A percentile compares a stretch with the other conserved stretches of the same genome.
These are phyloP conservation scores for Kurtzmaniella quercitrusa DNA, from an alignment of 1,139 yeast genomes.

Conservation along the genomic window DNA sequence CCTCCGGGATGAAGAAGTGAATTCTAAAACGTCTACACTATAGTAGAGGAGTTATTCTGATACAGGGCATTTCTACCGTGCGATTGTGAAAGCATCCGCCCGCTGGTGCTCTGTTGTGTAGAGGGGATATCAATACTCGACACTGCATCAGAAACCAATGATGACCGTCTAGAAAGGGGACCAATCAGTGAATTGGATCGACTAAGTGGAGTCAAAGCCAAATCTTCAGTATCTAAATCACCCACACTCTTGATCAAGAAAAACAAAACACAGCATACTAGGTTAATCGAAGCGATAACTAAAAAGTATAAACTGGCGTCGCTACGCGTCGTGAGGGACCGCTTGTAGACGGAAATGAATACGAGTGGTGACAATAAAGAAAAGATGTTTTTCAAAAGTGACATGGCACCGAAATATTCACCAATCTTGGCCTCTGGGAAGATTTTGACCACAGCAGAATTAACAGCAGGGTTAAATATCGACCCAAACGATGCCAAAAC, in stretches of 20 bases:
- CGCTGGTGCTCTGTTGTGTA: neutral
- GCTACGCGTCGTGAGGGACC: conserved; percentile 4
- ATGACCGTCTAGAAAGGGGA: neutral
- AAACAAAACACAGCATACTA: neutral
- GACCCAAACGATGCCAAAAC: conserved; percentile 48
- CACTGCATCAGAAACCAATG: neutral
- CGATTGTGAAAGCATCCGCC: neutral
- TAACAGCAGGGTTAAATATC: conserved; percentile 28
- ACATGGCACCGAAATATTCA: conserved; percentile 36
- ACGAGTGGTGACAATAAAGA: conserved; percentile 24
- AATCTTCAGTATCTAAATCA: neutral
- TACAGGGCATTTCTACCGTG: neutral
- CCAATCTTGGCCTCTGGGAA: conserved; percentile 38
- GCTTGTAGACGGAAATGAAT: conserved; percentile 25
- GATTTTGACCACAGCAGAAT: conserved; percentile 33
- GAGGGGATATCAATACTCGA: neutral
- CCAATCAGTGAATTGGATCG: neutral
- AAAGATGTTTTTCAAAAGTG: conserved; percentile 27
- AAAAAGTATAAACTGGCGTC: conserved; percentile 10
- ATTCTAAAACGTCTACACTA: neutral
- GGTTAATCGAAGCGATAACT: neutral
- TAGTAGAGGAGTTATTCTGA: neutral
- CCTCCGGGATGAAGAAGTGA: neutral
- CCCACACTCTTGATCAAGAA: conserved; percentile 1
- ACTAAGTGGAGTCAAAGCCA: neutral